Base-by-base conservation (phyloP, 2,329 filamentous ascomycete species). In the Myriosclerotinia curreyana region DNA sequence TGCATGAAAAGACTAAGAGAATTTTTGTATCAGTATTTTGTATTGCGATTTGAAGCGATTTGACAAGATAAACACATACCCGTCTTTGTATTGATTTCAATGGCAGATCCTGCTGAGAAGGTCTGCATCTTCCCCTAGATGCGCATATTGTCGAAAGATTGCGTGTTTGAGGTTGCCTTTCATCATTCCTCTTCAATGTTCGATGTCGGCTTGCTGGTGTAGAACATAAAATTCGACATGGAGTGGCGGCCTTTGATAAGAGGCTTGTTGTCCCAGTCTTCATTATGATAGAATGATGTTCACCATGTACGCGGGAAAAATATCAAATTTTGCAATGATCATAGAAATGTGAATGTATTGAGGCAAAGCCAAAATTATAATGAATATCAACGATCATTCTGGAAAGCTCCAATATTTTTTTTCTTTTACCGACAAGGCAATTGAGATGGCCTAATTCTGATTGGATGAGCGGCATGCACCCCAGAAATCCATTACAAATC, bases 261-360 rank as follows among this genome's bases (percentile, higher is more conserved):
- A 74, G 69, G 54, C 68, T 65, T 66, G 73, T 70, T 64, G 72
- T 72, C 36, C 71, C 68, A 64, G 68, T 48, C 65, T 74, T 75
- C 73, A 75, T 74, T 51, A 50, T 72, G 59, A 34, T 66, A 52
- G 48, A 51, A 44, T 17, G 40, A 25, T 36, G 14, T 36, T 44
- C 20, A 64, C 17, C 25, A 44, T 51, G 38, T 40, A 38, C 22
- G 36, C n/a, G 25, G 38, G 20, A 36, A 25, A 28, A 7, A 64
- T 50, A 44, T 51, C 42, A 58, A 59, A 46, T 25, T 22, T 6
- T 36, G 31, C 14, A 49, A 5, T 25, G n/a, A 36, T 48, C 31
- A 48, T 14, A 48, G 31, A 44, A 59, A 48, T n/a, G 25, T 62
- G 50, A 40, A 59, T 64, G 61, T 59, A 28, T 56, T 42, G 61